Percentiles rank a stretch among this genome's conserved stretches.
These are phyloP conservation scores for Phialemoniopsis sp. DNA, from an alignment of 2,329 filamentous ascomycete species.

Conservation along the genomic window DNA sequence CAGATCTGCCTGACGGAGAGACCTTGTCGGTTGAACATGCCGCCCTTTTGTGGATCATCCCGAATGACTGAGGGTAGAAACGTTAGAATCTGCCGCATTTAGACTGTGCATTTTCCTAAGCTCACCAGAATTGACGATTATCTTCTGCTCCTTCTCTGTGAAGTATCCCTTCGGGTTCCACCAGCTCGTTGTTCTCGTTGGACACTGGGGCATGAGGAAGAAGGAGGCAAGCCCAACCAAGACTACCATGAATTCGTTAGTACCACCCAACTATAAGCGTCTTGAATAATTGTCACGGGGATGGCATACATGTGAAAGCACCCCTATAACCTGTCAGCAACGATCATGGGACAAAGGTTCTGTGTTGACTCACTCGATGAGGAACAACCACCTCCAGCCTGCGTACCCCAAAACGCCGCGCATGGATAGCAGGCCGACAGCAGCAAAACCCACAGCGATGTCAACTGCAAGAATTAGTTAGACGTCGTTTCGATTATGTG, in stretches of 20 bases:
- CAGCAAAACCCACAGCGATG: slow-evolving; percentile 50
- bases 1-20: slow-evolving; percentile 38
- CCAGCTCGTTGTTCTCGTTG: slow-evolving; percentile 56
- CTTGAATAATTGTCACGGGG: too few relatives aligned
- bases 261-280: too few relatives aligned
- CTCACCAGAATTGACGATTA: slow-evolving; percentile 64
- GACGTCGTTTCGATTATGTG: too few relatives aligned
- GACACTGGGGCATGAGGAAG: slow-evolving; percentile 55
- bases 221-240: slow-evolving; percentile 49
- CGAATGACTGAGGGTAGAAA: too few relatives aligned
- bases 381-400: slow-evolving; percentile 56
- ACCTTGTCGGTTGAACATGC: slow-evolving; percentile 48
- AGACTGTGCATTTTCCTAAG: too few relatives aligned
- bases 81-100: too few relatives aligned
- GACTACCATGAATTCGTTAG: too few relatives aligned
- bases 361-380: slow-evolving; percentile 23
- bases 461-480: slow-evolving; percentile 23
- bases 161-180: slow-evolving; percentile 59
- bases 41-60: background rate
- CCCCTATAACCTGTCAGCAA: slow-evolving; percentile 12
- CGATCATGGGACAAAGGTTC: slow-evolving; percentile 7
- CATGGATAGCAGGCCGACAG: slow-evolving; percentile 51
- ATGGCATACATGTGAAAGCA: slow-evolving; percentile 25
- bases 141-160: slow-evolving; percentile 58
- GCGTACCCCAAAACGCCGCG: slow-evolving; percentile 45